Evolutionary conservation across 139 green algal species (phyloP).

Genomic region (Picochlorum sp.): DNA sequence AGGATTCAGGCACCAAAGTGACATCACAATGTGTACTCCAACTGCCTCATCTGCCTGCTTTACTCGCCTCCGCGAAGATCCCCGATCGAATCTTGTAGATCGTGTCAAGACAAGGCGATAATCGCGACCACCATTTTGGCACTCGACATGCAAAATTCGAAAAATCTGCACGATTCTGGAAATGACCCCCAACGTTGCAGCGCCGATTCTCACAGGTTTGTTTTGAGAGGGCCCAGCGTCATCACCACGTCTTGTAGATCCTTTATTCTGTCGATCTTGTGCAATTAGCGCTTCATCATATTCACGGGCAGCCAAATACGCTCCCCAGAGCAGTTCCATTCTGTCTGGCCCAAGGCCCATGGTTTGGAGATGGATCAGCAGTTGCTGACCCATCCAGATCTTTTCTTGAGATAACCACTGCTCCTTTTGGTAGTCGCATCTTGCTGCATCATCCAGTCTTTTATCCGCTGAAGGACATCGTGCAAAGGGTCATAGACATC

Average conservation of each 20-base stretch:
- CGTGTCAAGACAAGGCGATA: conserved; percentile 54
- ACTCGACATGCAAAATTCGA: conserved; percentile 54
- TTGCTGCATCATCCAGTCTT: conserved; percentile 2
- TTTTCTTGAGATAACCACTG: not conserved
- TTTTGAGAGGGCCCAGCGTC: not conserved
- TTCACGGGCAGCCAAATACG: conserved; percentile 34
- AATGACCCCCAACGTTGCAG: conserved; percentile 44
- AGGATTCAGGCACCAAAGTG: conserved; percentile 84
- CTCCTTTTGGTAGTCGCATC: conserved; percentile 4
- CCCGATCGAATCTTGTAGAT: not conserved
- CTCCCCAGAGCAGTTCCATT: conserved; percentile 32
- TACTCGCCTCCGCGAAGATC: not conserved
- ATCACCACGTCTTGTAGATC: not conserved
- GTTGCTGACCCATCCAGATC: conserved; percentile 12
- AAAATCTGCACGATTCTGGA: conserved; percentile 56
- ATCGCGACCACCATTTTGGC: conserved; percentile 29
- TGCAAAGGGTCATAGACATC: conserved; percentile 47
- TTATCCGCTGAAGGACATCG: conserved; percentile 7
- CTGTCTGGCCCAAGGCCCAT: conserved; percentile 15
- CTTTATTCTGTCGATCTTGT: conserved; percentile 7
- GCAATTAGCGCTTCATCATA: conserved; percentile 34
- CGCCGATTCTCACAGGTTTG: conserved; percentile 14
- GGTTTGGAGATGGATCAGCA: conserved; percentile 32
- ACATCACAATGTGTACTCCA: conserved; percentile 18
- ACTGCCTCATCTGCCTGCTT: not conserved